phyloP scores from a whole-genome alignment of 139 green algal species.

The Medakamo hakoo region DNA sequence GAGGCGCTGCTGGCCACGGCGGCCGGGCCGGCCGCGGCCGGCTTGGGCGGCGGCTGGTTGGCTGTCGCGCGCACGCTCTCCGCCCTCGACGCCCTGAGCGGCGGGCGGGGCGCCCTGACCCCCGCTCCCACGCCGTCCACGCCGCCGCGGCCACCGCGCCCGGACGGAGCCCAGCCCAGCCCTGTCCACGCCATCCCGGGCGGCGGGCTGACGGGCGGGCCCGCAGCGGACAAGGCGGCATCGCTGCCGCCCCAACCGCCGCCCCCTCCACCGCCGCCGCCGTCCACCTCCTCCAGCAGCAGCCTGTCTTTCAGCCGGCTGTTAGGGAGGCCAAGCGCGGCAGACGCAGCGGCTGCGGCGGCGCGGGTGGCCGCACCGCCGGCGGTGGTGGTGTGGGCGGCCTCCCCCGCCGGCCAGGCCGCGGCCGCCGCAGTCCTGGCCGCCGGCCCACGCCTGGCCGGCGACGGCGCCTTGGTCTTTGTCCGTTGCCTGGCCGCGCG shows the following conservation, averaged over 20 bases:
- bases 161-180: neutral
- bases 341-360: neutral
- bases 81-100: conserved; percentile 30
- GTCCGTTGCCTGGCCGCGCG: neutral
- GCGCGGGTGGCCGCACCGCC: neutral
- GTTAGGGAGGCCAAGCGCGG: neutral
- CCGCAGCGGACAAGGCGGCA: no score
- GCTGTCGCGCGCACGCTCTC: conserved; percentile 37
- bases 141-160: no score
- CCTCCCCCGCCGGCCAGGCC: neutral
- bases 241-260: neutral
- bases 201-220: no score
- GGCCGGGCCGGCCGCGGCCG: conserved; percentile 21
- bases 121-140: neutral
- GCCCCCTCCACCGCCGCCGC: neutral
- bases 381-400: neutral
- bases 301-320: neutral
- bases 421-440: neutral
- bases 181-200: neutral
- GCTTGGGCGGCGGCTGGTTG: conserved; percentile 48
- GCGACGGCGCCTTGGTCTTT: conserved; percentile 10
- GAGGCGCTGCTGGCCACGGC: conserved; percentile 30
- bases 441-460: conserved; percentile 1
- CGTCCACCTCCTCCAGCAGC: neutral
- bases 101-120: no score